These are phyloP conservation scores for Aphanomyces invadans DNA, from an alignment of 352 stramenopile species.

Conservation along the genomic window DNA sequence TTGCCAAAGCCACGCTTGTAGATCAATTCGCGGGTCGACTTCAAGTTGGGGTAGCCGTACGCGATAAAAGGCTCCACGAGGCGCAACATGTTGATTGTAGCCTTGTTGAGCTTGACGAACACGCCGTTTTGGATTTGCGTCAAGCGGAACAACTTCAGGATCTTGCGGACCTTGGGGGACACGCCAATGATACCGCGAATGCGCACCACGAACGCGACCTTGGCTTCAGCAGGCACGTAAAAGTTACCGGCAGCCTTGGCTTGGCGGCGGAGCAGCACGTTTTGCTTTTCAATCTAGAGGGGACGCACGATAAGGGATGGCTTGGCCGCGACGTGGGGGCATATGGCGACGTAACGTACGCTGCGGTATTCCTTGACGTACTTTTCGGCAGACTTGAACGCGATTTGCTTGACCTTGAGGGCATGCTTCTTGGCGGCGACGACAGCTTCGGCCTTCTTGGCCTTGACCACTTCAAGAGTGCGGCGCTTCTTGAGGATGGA, in stretches of 20 bases:
- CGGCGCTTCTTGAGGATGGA: constrained; percentile 89
- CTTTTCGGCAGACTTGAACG: constrained; percentile 95
- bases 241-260: constrained; percentile 95
- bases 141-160: constrained; percentile 98
- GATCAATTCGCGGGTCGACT: constrained; percentile 96
- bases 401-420: constrained; percentile 82
- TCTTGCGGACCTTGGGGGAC: constrained; percentile 92
- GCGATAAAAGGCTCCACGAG: constrained; percentile 98
- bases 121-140: constrained; percentile 99
- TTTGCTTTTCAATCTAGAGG: constrained; percentile 84
- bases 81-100: constrained; percentile 99
- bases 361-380: constrained; percentile 98
- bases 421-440: constrained; percentile 72
- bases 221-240: constrained; percentile 96
- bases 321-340: no score
- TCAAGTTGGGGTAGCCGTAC: constrained; percentile 98
- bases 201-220: constrained; percentile 97
- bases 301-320: no score
- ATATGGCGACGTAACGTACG: constrained; percentile 32
- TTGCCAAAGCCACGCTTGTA: constrained; percentile 99
- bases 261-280: constrained; percentile 91
- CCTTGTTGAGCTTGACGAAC: constrained; percentile 99
- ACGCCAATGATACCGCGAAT: constrained; percentile 98
- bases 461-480: constrained; percentile 82
- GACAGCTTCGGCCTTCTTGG: constrained; percentile 71